phyloP scores from a whole-genome alignment of 202 grass and related monocot species.

The Eragrostis tef region DNA sequence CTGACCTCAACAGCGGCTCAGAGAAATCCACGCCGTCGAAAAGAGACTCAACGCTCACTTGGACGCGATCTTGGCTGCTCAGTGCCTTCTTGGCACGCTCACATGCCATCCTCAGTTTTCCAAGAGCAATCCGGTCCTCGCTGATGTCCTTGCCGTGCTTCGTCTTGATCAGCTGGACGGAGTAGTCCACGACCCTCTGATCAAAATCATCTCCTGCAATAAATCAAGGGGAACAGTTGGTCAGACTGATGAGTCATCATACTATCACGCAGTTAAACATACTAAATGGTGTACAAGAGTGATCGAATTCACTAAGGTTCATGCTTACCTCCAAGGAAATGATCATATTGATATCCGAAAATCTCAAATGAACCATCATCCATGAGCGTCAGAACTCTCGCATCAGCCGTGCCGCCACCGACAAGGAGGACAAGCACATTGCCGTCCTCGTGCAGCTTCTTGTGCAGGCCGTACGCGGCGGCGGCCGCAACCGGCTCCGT shows the following conservation, averaged over 20 bases:
- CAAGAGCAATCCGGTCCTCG: conserved; percentile 33
- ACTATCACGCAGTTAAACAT: no score
- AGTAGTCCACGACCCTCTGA: conserved; percentile 56
- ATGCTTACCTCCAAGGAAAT: conserved; percentile 44
- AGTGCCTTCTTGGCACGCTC: conserved; percentile 69
- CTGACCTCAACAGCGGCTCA: neutral
- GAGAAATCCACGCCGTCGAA: conserved; percentile 40
- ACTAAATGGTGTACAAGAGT: no score
- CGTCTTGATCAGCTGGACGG: conserved; percentile 52
- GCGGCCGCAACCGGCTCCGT: conserved; percentile 60
- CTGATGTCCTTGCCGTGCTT: conserved; percentile 55
- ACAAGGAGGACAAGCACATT: conserved; percentile 63
- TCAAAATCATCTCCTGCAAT: no score
- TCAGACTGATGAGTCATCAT: no score
- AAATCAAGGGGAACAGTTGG: no score
- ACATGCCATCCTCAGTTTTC: conserved; percentile 45
- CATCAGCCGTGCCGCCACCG: conserved; percentile 66
- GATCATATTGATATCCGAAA: conserved; percentile 6
- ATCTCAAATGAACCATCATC: conserved; percentile 53
- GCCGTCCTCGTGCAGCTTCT: conserved; percentile 52
- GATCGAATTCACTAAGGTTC: no score
- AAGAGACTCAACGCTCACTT: conserved; percentile 39
- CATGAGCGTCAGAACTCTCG: conserved; percentile 48
- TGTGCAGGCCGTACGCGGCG: conserved; percentile 54
- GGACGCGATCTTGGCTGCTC: conserved; percentile 40